Evolutionary conservation across 176 grass and related monocot species (phyloP), one percentile per base, ranked within the genome.

Genomic region (Microstegium vimineum): DNA sequence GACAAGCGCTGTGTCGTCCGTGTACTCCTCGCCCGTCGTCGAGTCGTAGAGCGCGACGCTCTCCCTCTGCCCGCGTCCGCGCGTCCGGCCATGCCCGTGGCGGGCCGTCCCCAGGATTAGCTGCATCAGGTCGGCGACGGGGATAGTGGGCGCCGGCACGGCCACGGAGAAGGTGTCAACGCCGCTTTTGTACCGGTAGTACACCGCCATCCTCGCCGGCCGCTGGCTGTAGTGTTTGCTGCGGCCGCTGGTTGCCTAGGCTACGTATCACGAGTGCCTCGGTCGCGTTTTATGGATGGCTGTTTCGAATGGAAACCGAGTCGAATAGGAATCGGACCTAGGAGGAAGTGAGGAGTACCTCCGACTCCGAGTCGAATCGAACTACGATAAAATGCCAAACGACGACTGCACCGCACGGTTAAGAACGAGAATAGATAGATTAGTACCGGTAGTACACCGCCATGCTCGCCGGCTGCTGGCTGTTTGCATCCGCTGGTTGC

Each of bases 141-240:
- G 35, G 69, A 76, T 38, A 6, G 47, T 34, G 32, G 78, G 62
- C 71, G 28, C 70, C 27, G 62, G 3, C 46, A 86, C 22, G 22
- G 85, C 78, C 36, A 86, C 47, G 13, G 85, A 81, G 36, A 86
- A 86, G 3, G 78, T 86, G 15, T 81, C 61, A 3, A 86, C 78
- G 17, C 43, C 28, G 71, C 78, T 86, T 16, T n/a, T 42, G 85
- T 81, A 86, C 6, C 70, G 27, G 62, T 81, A 86, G 61, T 46
- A 86, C 28, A 86, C 78, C 3, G 85, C 70, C 78, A 81, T 86
- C 18, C 8, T 32, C 23, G 61, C 15, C 70, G 25, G 38, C 27
- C 2, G 18, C 10, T 59, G 54, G 54, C 16, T 20, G 46, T 51
- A 17, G 46, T 6, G 51, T 18, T 54, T 18, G 51, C 9, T 56